Conservation (phyloP, 306 rosid species). For the Adenanthera pavonina region DNA sequence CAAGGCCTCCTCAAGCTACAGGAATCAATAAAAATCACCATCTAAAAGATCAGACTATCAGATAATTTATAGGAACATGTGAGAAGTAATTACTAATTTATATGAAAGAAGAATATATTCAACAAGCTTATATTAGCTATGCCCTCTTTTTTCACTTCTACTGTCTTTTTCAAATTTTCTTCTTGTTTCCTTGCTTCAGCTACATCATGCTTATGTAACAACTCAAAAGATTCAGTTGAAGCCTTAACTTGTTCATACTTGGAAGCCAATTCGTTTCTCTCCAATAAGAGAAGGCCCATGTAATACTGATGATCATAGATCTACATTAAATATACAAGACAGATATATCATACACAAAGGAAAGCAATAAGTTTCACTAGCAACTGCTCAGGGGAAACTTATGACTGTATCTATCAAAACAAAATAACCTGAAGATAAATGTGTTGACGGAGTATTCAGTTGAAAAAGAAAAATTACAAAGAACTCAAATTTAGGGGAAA, state of each 20-base stretch:
- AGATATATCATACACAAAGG: slow-evolving; percentile 15
- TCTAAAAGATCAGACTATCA: background rate
- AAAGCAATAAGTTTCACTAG: slow-evolving; percentile 11
- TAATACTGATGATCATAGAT: slow-evolving; percentile 88
- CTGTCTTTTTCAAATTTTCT: slow-evolving; percentile 74
- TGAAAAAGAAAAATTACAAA: background rate
- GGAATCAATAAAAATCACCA: slow-evolving; percentile 2
- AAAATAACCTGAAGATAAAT: slow-evolving; percentile 12
- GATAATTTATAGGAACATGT: slow-evolving; percentile 8
- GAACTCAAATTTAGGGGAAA: background rate
- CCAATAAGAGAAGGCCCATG: slow-evolving; percentile 96
- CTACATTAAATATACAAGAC: slow-evolving; percentile 49
- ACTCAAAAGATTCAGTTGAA: slow-evolving; percentile 66
- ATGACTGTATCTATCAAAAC: slow-evolving; percentile 14
- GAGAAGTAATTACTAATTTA: background rate
- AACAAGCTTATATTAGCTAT: slow-evolving; percentile 83
- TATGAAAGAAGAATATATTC: slow-evolving; percentile 9
- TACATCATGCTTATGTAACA: slow-evolving; percentile 68
- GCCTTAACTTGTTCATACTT: slow-evolving; percentile 70
- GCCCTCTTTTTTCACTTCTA: slow-evolving; percentile 90
- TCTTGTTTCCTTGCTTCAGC: slow-evolving; percentile 85
- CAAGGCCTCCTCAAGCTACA: slow-evolving; percentile 92
- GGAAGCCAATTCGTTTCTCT: slow-evolving; percentile 69
- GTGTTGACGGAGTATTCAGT: background rate
- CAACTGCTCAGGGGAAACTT: slow-evolving; percentile 20